These are phyloP conservation scores for Yarrowia deformans DNA, from an alignment of 805 yeast genomes.

Conservation along the genomic window DNA sequence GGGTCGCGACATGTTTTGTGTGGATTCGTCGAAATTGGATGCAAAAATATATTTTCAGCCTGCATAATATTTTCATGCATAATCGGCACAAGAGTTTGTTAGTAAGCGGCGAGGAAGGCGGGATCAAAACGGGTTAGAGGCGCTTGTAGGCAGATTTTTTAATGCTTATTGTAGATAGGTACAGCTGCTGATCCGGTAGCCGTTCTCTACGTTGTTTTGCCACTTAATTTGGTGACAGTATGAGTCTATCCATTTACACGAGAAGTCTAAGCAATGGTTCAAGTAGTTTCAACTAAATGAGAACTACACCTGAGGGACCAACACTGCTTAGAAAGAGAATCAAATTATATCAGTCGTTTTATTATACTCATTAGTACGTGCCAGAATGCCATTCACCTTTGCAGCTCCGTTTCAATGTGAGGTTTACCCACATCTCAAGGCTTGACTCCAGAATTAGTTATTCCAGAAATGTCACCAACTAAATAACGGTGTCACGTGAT, in stretches of 20 bases:
- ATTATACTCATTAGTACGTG: no score
- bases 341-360: no score
- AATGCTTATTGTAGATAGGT: no score
- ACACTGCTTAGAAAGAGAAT: no score
- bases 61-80: constrained; percentile 35
- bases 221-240: not conserved
- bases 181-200: no score
- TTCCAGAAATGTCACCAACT: not conserved
- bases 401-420: no score
- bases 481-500: not conserved
- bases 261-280: not conserved
- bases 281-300: not conserved
- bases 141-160: not conserved
- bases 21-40: not conserved
- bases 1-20: constrained; percentile 81
- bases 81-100: constrained; percentile 9
- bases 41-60: constrained; percentile 2
- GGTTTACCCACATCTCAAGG: not conserved
- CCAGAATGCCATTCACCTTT: not conserved
- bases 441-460: not conserved
- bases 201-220: not conserved
- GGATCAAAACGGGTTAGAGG: not conserved
- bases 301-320: no score
- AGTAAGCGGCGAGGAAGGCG: not conserved
- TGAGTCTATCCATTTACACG: not conserved